Conservation (phyloP, 2,329 filamentous ascomycete genomes). For the Pseudogymnoascus sp. region DNA sequence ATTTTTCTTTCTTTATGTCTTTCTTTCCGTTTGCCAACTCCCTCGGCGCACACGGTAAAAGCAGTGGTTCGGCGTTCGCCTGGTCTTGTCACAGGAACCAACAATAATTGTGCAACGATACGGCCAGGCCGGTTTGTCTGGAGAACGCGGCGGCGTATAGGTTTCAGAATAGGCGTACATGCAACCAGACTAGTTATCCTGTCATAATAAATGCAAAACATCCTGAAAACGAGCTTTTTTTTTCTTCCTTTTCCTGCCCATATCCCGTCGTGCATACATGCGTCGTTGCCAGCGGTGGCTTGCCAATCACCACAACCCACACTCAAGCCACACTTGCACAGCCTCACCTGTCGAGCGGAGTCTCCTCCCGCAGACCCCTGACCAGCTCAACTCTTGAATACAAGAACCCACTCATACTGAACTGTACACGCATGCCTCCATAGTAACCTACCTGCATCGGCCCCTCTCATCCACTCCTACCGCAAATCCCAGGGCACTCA, state of each 20-base stretch:
- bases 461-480: not conserved
- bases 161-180: slow-evolving; percentile 1
- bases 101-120: not conserved
- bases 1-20: not conserved
- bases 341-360: slow-evolving; percentile 3
- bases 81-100: not conserved
- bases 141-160: not conserved
- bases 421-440: not conserved
- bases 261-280: not conserved
- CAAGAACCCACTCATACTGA: not conserved
- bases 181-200: not conserved
- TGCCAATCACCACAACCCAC: not conserved
- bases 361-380: not conserved
- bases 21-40: not conserved
- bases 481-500: not conserved
- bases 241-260: not conserved
- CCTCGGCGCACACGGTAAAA: not conserved
- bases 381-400: not conserved
- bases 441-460: not conserved
- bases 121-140: not conserved
- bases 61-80: not conserved
- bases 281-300: not conserved
- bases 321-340: not conserved
- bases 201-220: slow-evolving; percentile 4
- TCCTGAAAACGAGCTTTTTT: not conserved